A percentile compares a stretch with the other conserved stretches of the same genome.
Evolutionary conservation across 441 rosid species (phyloP).

Genomic region (Pelargonium cotyledonis): DNA sequence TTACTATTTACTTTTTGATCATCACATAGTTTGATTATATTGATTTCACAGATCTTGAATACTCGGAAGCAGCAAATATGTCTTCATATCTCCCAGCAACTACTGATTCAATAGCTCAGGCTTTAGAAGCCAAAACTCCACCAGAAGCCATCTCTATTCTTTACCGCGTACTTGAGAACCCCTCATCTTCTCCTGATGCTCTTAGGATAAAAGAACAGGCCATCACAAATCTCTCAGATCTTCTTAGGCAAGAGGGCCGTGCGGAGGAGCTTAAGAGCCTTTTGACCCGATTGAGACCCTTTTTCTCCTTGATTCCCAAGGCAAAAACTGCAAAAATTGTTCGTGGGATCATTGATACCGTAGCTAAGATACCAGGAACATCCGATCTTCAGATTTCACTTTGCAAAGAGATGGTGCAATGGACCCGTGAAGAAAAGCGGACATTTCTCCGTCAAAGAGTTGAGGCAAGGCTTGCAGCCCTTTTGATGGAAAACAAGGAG

Average conservation of each 20-base stretch:
- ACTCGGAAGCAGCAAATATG: slow-evolving; percentile 28
- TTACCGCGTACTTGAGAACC: slow-evolving; percentile 62
- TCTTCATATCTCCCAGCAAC: slow-evolving; percentile 63
- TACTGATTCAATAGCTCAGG: slow-evolving; percentile 59
- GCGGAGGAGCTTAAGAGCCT: slow-evolving; percentile 78
- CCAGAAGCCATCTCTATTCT: slow-evolving; percentile 59
- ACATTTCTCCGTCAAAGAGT: slow-evolving; percentile 88
- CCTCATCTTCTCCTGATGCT: slow-evolving; percentile 77
- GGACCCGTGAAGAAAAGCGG: slow-evolving; percentile 89
- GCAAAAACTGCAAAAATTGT: slow-evolving; percentile 93
- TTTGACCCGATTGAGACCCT: slow-evolving; percentile 72
- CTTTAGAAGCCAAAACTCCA: slow-evolving; percentile 59
- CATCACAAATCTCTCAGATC: slow-evolving; percentile 65
- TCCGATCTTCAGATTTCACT: slow-evolving; percentile 84
- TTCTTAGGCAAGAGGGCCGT: slow-evolving; percentile 64
- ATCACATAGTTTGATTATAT: not conserved
- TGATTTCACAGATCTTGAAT: slow-evolving; percentile 30
- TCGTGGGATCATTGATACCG: slow-evolving; percentile 71
- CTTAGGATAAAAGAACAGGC: slow-evolving; percentile 76
- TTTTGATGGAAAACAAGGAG: slow-evolving; percentile 78
- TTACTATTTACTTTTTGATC: not conserved
- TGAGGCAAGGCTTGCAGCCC: slow-evolving; percentile 91
- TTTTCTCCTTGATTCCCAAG: slow-evolving; percentile 78
- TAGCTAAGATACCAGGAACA: slow-evolving; percentile 82
- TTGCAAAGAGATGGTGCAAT: slow-evolving; percentile 84